phyloP scores from a whole-genome alignment of 2,329 filamentous ascomycete species.

The Colletotrichum chrysophilum region DNA sequence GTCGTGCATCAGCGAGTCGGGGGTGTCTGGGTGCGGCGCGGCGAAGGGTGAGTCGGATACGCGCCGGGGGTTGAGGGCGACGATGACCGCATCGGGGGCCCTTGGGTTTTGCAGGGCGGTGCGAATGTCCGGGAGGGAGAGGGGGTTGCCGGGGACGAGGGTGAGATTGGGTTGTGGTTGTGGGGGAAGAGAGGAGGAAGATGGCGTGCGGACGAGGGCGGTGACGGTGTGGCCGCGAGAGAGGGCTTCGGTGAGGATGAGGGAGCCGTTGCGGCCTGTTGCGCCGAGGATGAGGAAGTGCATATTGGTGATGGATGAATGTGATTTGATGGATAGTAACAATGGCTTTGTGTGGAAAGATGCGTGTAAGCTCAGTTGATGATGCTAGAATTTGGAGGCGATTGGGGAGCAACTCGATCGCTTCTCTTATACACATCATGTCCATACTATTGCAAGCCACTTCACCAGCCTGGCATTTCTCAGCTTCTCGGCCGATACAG shows the following conservation, averaged over 20 bases:
- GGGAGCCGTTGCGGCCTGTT: constrained; percentile 50
- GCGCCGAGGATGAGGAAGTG: constrained; percentile 53
- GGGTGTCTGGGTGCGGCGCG: constrained; percentile 35
- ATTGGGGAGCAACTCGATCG: background rate
- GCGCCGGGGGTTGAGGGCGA: constrained; percentile 53
- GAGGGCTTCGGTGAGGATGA: constrained; percentile 46
- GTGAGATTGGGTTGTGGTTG: constrained; percentile 36
- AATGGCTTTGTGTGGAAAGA: background rate
- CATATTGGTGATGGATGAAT: constrained; percentile 29
- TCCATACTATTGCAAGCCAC: background rate
- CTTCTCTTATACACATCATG: background rate
- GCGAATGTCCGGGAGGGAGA: constrained; percentile 39
- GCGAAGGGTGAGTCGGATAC: constrained; percentile 53
- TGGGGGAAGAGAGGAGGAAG: constrained; percentile 27
- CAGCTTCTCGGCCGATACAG: background rate
- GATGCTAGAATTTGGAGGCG: background rate
- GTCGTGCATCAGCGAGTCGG: constrained; percentile 51
- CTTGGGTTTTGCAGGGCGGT: constrained; percentile 27
- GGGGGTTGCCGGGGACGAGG: constrained; percentile 41
- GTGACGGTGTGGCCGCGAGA: constrained; percentile 45
- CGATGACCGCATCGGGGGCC: constrained; percentile 43
- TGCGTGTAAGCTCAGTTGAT: background rate
- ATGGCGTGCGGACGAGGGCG: constrained; percentile 47
- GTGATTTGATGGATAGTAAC: no score
- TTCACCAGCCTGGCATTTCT: background rate